Base-by-base conservation (phyloP, 2,329 filamentous ascomycete species). In the Claviceps arundinis region DNA sequence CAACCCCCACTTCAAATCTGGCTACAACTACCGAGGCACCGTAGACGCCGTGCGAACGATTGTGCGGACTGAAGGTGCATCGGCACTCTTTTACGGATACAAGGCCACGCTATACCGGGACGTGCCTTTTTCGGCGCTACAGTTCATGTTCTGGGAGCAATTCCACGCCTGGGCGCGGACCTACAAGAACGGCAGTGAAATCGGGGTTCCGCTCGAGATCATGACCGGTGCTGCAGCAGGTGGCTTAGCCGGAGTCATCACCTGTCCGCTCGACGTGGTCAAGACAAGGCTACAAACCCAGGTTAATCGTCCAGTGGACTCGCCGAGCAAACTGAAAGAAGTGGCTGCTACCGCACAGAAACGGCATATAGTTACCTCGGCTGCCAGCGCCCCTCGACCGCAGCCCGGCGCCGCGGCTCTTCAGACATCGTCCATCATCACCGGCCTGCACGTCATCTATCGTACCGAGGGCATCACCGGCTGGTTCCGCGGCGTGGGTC, bases 71-170 rank as follows among this genome's bases (percentile, higher is more conserved):
- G 93, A 98, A 70, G 94, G 93, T 0, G 75, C 89, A 51, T 75
- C 80, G 0, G 93, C 94, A 17, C 77, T 98, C 24, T 98, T 96
- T 67, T 85, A 95, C 60, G 93, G 93, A n/a, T 98, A 94, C 73
- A 93, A 93, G 66, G 93, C 93, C 11, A 98, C 93, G 0, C 80
- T 98, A 3, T 93, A 87, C 70, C 85, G 93, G 54, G 93, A 98
- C 62, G 76, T 98, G 22, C 93, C 93, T 1, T 98, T 96, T 65
- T 97, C 91, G 0, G 93, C 93, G 0, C 72, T 98, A 11, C 93
- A 98, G 64, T 97, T 98, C 68, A 91, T 94, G 62, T 96, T 98
- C 65, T 98, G 95, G 73, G 93, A 98, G 68, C 88, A 97, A 67
- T 90, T 90, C 64, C 87, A 90, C 61, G 81, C 76, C 46, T 80